phyloP scores from a whole-genome alignment of 2,329 filamentous ascomycete genomes.

The Zymoseptoria passerinii region DNA sequence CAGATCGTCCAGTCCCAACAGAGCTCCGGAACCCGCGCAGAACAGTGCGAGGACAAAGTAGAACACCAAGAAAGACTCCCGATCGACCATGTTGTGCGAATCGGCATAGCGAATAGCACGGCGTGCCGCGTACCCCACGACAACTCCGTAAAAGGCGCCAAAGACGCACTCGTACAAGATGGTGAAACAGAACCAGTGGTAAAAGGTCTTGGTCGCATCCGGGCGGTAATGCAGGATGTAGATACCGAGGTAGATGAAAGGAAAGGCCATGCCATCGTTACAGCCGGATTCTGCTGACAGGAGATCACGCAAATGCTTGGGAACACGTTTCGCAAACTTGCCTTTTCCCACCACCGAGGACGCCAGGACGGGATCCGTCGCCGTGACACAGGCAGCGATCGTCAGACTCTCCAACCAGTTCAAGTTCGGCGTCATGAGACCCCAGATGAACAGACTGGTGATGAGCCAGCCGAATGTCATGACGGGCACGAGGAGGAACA shows the following conservation, averaged over 20 bases:
- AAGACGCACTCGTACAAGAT: slow-evolving; percentile 95
- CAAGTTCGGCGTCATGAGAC: slow-evolving; percentile 64
- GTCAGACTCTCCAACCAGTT: slow-evolving; percentile 85
- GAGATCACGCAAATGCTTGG: slow-evolving; percentile 92
- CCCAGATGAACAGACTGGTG: slow-evolving; percentile 91
- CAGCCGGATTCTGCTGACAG: slow-evolving; percentile 95
- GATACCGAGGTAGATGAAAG: slow-evolving; percentile 86
- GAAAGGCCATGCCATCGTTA: slow-evolving; percentile 99
- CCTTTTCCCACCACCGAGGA: slow-evolving; percentile 98
- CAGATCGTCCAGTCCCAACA: slow-evolving; percentile 86
- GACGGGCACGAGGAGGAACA: slow-evolving; percentile 80
- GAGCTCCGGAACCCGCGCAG: slow-evolving; percentile 84
- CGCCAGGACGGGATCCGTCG: slow-evolving; percentile 91
- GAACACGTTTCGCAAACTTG: slow-evolving; percentile 95
- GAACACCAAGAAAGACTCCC: slow-evolving; percentile 96
- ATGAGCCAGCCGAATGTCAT: slow-evolving; percentile 96
- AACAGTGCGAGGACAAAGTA: slow-evolving; percentile 96
- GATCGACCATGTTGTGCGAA: slow-evolving; percentile 74
- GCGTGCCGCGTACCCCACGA: slow-evolving; percentile 79
- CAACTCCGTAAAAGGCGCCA: slow-evolving; percentile 79
- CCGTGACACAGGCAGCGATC: slow-evolving; percentile 86
- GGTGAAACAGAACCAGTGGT: slow-evolving; percentile 82
- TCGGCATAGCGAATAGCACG: slow-evolving; percentile 87
- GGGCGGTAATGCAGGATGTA: slow-evolving; percentile 80
- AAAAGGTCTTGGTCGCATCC: slow-evolving; percentile 59